phyloP scores from a whole-genome alignment of 1,139 yeast genomes.

The Taiozyma onychis region DNA sequence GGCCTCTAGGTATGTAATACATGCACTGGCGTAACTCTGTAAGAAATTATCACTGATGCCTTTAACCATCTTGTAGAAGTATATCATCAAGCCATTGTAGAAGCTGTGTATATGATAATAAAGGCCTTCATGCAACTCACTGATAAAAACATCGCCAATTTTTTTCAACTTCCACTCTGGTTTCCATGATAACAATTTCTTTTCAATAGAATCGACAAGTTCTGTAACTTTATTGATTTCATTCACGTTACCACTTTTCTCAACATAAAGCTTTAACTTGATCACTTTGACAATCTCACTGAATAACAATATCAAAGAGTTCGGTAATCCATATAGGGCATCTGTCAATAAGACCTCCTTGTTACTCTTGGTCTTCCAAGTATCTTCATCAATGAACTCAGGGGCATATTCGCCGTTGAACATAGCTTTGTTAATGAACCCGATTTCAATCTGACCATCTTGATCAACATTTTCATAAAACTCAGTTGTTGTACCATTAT shows the following conservation, averaged over 20 bases:
- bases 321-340: conserved; percentile 80
- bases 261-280: conserved; percentile 53
- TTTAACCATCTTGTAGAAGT: conserved; percentile 63
- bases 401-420: conserved; percentile 19
- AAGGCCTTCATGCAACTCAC: conserved; percentile 60
- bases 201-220: conserved; percentile 44
- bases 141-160: conserved; percentile 31
- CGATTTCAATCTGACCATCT: conserved; percentile 38
- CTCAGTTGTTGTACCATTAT: conserved; percentile 20
- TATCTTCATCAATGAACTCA: conserved; percentile 34
- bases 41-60: conserved; percentile 43
- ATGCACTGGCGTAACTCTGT: conserved; percentile 55
- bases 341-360: conserved; percentile 68
- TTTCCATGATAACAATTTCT: conserved; percentile 55
- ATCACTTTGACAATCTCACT: conserved; percentile 64
- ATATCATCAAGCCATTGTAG: conserved; percentile 69
- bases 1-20: conserved; percentile 59
- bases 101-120: conserved; percentile 80
- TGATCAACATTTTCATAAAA: conserved; percentile 36
- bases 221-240: conserved; percentile 34
- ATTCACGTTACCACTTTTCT: conserved; percentile 26
- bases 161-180: conserved; percentile 41
- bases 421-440: conserved; percentile 14
- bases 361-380: conserved; percentile 35
- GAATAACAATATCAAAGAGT: conserved; percentile 67